Evolutionary conservation across 2,329 filamentous ascomycete genomes (phyloP).

Genomic region (Falciphora oryzae): DNA sequence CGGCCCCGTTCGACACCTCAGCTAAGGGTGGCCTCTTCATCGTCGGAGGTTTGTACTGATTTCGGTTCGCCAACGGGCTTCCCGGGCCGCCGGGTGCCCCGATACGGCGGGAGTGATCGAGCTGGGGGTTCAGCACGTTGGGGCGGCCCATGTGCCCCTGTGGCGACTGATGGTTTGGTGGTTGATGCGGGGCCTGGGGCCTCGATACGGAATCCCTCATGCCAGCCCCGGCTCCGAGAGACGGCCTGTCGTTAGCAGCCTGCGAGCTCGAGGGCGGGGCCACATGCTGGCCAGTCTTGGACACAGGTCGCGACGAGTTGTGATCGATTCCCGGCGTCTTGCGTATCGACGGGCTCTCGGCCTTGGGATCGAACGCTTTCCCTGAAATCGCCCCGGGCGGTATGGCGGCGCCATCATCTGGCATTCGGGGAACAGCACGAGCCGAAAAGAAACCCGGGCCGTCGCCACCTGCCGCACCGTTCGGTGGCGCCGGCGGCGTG

Average conservation of each 20-base stretch:
- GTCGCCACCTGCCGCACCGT: constrained; percentile 23
- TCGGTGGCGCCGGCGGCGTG: constrained; percentile 22
- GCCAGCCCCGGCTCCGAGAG: constrained; percentile 8
- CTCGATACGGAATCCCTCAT: neutral
- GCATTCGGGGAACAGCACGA: constrained; percentile 52
- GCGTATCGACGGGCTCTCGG: constrained; percentile 77
- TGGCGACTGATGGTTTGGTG: constrained; percentile 9
- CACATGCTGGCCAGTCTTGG: constrained; percentile 49
- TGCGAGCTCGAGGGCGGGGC: constrained; percentile 29
- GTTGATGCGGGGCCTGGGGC: constrained; percentile 1
- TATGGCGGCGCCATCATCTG: constrained; percentile 38
- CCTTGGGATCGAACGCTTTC: constrained; percentile 64
- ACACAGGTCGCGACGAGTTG: constrained; percentile 66
- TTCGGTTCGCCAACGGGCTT: constrained; percentile 54
- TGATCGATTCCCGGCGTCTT: constrained; percentile 88
- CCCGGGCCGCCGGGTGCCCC: constrained; percentile 48
- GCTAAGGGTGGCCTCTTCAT: constrained; percentile 49
- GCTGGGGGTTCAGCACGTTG: constrained; percentile 45
- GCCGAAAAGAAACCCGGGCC: constrained; percentile 65
- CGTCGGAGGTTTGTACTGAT: constrained; percentile 53
- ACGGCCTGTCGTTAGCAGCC: constrained; percentile 11
- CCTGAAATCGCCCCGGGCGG: constrained; percentile 35
- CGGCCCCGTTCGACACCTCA: constrained; percentile 43
- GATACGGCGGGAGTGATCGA: constrained; percentile 51
- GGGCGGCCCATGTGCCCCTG: constrained; percentile 21